Base-by-base conservation (phyloP, 768 basidiomycete genomes). In the Trametes punicea region DNA sequence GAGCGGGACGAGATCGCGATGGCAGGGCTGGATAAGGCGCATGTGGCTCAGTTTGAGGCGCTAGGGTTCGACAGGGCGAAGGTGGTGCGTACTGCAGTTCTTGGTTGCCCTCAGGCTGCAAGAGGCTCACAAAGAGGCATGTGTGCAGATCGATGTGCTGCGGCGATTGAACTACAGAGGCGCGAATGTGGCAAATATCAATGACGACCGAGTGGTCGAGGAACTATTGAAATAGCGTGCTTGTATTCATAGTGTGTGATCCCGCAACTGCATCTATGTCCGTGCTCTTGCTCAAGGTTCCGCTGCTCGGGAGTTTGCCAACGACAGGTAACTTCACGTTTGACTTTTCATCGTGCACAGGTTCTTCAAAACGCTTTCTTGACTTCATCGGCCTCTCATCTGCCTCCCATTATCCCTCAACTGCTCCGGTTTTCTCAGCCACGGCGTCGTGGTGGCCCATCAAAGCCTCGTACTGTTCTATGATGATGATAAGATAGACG, bases 131-230 rank as follows among this genome's bases (percentile, higher is more conserved):
- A 48, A 25, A 16, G 13, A 16, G 20, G 13, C 11, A 39, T 49
- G 15, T 26, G 21, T 44, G 41, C 50, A 94, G 91, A 90, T 95
- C 57, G 93, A 93, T 66, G 88, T 87, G n/a, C 79, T 96, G 57
- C 81, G 88, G 62, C 78, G 90, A 65, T 68, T 95, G 67, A 95
- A 96, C 70, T 96, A 96, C 73, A 84, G 93, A 25, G 84, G 93
- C 23, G 74, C 82, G 16, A 94, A 93, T 67, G 84, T 88, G 42
- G 77, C 84, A 13, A 85, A 88, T 70, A 88, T 92, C 69, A 71
- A 81, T 38, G 90, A 93, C 65, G 92, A 94, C 66, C 81, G 85
- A 68, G 77, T 94, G 38, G 87, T 95, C 23, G 90, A 94, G 71
- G 90, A 93, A 73, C 76, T 94, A 60, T 74, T 95, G 73, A 89